Evolutionary conservation across 768 basidiomycete genomes (phyloP).

Genomic region (Pleurotus salmoneostramineus): DNA sequence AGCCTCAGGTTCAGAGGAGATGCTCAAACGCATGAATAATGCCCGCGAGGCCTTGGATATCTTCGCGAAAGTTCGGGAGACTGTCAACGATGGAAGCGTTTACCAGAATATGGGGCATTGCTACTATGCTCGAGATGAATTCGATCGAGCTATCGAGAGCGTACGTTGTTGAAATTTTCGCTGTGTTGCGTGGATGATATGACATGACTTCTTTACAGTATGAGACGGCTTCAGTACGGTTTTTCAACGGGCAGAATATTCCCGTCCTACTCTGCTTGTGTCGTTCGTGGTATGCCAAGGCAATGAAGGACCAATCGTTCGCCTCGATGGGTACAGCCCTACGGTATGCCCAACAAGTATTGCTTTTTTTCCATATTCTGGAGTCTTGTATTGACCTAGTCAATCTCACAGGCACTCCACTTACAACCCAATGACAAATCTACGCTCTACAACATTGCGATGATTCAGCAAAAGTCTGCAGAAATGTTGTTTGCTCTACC

Average conservation of each 20-base stretch:
- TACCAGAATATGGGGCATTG: constrained; percentile 98
- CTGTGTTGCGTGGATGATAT: not conserved
- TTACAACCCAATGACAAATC: constrained; percentile 87
- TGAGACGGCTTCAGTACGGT: constrained; percentile 82
- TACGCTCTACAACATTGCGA: constrained; percentile 91
- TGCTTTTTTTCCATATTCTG: constrained; percentile 11
- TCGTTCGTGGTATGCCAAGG: constrained; percentile 93
- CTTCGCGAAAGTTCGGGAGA: constrained; percentile 89
- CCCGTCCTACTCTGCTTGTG: constrained; percentile 81
- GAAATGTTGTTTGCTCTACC: constrained; percentile 80
- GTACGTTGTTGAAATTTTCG: constrained; percentile 39
- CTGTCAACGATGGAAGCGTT: constrained; percentile 75
- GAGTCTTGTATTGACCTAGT: not conserved
- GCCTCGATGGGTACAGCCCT: constrained; percentile 81
- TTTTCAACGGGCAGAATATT: constrained; percentile 70
- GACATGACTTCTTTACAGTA: constrained; percentile 49
- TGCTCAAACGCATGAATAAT: constrained; percentile 60
- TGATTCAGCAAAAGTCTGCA: constrained; percentile 96
- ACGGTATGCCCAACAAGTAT: constrained; percentile 75
- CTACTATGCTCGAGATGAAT: constrained; percentile 89
- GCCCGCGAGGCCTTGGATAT: constrained; percentile 86
- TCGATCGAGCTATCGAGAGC: constrained; percentile 93
- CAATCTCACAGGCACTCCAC: constrained; percentile 63
- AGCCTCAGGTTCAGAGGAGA: constrained; percentile 54
- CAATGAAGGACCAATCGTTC: constrained; percentile 84